These are phyloP conservation scores for Cornus kousa DNA, from an alignment of 148 eudicot genomes.

Conservation along the genomic window DNA sequence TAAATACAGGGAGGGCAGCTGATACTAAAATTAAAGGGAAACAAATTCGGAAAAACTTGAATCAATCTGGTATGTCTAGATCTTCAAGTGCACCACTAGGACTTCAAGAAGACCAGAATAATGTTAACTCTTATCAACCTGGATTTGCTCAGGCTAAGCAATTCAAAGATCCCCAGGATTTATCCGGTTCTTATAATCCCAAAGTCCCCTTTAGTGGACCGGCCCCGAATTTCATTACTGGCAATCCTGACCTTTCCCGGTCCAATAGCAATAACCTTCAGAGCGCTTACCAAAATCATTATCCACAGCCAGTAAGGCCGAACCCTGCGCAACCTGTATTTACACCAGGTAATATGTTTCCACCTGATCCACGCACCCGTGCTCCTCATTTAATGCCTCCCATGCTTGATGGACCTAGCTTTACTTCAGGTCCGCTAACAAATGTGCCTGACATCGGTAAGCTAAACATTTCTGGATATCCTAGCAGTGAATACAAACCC, in stretches of 20 bases:
- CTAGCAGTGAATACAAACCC: conserved; percentile 32
- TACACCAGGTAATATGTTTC: conserved; percentile 38
- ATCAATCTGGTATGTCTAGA: conserved; percentile 41
- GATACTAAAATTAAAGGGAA: conserved; percentile 45
- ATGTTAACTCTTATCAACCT: conserved; percentile 22
- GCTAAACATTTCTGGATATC: conserved; percentile 42
- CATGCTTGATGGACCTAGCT: conserved; percentile 42
- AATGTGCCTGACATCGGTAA: conserved; percentile 50
- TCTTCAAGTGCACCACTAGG: conserved; percentile 29
- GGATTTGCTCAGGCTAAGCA: conserved; percentile 29
- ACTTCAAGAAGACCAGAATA: conserved; percentile 34
- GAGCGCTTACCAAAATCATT: conserved; percentile 38
- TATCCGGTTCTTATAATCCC: conserved; percentile 34
- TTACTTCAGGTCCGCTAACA: conserved; percentile 28
- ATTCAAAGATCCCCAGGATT: conserved; percentile 42
- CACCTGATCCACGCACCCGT: conserved; percentile 27
- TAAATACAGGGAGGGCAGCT: conserved; percentile 28
- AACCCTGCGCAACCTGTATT: conserved; percentile 28
- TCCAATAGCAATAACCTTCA: conserved; percentile 24
- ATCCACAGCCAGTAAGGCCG: conserved; percentile 35
- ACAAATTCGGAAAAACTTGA: conserved; percentile 34
- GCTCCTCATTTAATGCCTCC: conserved; percentile 31
- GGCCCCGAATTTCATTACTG: conserved; percentile 34
- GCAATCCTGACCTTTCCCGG: conserved; percentile 37
- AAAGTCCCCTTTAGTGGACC: conserved; percentile 36